A percentile compares a stretch with the other conserved stretches of the same genome.
These are phyloP conservation scores for Zasmidium angulare DNA, from an alignment of 2,329 filamentous ascomycete genomes.

Conservation along the genomic window DNA sequence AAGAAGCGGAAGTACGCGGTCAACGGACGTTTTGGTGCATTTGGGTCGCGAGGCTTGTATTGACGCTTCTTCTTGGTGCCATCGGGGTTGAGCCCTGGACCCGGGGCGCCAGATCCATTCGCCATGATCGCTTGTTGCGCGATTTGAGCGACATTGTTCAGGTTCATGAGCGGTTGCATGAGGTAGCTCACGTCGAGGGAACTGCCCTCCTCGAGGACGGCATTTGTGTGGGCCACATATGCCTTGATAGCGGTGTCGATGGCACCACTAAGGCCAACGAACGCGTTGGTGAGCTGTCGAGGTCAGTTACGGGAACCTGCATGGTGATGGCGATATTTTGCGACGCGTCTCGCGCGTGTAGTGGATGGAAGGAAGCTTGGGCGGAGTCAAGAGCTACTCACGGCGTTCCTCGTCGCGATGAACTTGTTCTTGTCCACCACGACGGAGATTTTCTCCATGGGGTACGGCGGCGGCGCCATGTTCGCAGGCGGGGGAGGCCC, in stretches of 20 bases:
- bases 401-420: conserved; percentile 25
- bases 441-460: conserved; percentile 11
- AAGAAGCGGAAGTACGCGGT: conserved; percentile 96
- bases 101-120: conserved; percentile 9
- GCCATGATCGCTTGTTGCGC: conserved; percentile 20
- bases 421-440: conserved; percentile 21
- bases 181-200: conserved; percentile 34
- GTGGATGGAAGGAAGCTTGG: neutral
- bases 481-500: neutral
- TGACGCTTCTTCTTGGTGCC: conserved; percentile 34
- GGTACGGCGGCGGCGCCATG: neutral
- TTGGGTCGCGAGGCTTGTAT: conserved; percentile 68
- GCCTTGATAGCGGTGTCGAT: conserved; percentile 78
- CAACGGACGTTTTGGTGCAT: conserved; percentile 89
- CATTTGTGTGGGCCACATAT: conserved; percentile 85
- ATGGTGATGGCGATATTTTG: neutral
- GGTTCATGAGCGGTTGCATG: conserved; percentile 29
- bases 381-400: conserved; percentile 12
- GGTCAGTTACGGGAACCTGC: neutral
- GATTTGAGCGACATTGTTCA: conserved; percentile 27
- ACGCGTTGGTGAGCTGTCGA: conserved; percentile 68
- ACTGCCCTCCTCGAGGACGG: conserved; percentile 62
- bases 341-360: neutral
- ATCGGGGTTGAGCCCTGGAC: conserved; percentile 14
- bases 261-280: conserved; percentile 75